phyloP scores from a whole-genome alignment of 441 rosid genomes.

The Caryocar brasiliense region DNA sequence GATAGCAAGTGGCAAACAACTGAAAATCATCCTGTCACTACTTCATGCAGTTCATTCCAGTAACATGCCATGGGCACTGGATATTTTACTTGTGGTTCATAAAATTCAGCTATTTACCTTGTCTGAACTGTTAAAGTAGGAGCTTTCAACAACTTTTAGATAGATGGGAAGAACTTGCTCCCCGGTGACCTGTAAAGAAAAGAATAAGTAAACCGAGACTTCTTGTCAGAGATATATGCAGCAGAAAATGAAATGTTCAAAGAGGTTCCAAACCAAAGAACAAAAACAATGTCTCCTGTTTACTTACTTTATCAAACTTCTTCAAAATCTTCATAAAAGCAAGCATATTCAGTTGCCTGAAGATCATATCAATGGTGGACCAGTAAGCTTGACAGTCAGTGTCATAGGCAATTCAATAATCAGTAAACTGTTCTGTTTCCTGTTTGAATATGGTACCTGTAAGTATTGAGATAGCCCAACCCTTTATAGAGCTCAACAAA shows the following conservation, averaged over 20 bases:
- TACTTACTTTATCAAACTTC: slow-evolving; percentile 80
- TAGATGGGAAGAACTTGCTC: slow-evolving; percentile 83
- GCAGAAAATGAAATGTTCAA: slow-evolving; percentile 5
- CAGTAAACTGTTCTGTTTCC: not conserved
- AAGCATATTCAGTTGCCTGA: slow-evolving; percentile 90
- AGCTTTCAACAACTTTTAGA: slow-evolving; percentile 83
- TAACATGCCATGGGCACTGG: not conserved
- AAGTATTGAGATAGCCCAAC: slow-evolving; percentile 76
- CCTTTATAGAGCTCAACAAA: slow-evolving; percentile 81
- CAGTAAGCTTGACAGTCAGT: not conserved
- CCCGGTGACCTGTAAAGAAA: slow-evolving; percentile 53
- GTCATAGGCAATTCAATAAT: not conserved
- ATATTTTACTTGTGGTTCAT: slow-evolving; percentile 4
- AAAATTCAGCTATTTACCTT: slow-evolving; percentile 41
- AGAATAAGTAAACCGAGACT: not conserved
- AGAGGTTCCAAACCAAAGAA: not conserved
- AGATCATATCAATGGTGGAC: slow-evolving; percentile 1
- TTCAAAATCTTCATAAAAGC: slow-evolving; percentile 92
- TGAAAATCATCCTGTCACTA: slow-evolving; percentile 4
- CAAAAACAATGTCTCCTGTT: not conserved
- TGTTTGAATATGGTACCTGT: slow-evolving; percentile 33
- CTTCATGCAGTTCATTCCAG: slow-evolving; percentile 5
- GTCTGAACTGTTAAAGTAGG: slow-evolving; percentile 87
- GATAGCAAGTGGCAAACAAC: slow-evolving; percentile 21
- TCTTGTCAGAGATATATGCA: not conserved